A percentile compares a stretch with the other conserved stretches of the same genome.
phyloP scores from a whole-genome alignment of 2,329 filamentous ascomycete genomes.

The Calonectria hawksworthii region DNA sequence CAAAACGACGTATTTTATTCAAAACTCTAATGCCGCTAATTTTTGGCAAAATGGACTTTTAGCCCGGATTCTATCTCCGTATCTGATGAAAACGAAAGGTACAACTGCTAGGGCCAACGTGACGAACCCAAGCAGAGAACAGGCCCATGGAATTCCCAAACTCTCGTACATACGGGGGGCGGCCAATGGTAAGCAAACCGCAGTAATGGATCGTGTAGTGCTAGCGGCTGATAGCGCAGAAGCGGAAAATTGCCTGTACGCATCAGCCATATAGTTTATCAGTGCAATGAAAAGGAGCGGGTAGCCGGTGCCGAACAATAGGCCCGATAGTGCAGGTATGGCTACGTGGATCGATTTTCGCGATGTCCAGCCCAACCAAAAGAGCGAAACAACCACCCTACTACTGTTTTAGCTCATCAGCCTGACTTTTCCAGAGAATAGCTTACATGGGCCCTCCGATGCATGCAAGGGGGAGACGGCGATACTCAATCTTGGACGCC shows the following conservation, averaged over 20 bases:
- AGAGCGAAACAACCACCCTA: slow-evolving; percentile 30
- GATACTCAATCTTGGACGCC: slow-evolving; percentile 32
- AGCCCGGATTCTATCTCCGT: slow-evolving; percentile 5
- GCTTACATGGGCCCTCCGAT: slow-evolving; percentile 23
- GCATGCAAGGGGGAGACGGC: slow-evolving; percentile 35
- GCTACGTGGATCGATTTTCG: background rate
- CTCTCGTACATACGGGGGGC: slow-evolving; percentile 30
- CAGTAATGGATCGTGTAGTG: slow-evolving; percentile 20
- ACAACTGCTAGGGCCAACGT: slow-evolving; percentile 27
- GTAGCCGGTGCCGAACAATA: slow-evolving; percentile 12
- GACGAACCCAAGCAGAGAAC: slow-evolving; percentile 26
- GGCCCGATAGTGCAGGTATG: background rate
- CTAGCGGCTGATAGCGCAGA: slow-evolving; percentile 24
- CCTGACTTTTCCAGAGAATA: background rate
- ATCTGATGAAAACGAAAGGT: slow-evolving; percentile 34
- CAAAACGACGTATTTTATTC: background rate
- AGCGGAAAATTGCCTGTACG: slow-evolving; percentile 21
- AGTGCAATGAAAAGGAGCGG: slow-evolving; percentile 19
- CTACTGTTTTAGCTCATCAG: background rate
- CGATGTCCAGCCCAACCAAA: slow-evolving; percentile 39
- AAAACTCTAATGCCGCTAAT: background rate
- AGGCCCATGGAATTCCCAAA: slow-evolving; percentile 37
- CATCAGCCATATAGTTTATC: slow-evolving; percentile 28
- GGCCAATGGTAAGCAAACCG: slow-evolving; percentile 26
- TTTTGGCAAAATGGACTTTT: slow-evolving; percentile 11